Conservation (phyloP, 768 basidiomycete species). For the Rickenella mellea region DNA sequence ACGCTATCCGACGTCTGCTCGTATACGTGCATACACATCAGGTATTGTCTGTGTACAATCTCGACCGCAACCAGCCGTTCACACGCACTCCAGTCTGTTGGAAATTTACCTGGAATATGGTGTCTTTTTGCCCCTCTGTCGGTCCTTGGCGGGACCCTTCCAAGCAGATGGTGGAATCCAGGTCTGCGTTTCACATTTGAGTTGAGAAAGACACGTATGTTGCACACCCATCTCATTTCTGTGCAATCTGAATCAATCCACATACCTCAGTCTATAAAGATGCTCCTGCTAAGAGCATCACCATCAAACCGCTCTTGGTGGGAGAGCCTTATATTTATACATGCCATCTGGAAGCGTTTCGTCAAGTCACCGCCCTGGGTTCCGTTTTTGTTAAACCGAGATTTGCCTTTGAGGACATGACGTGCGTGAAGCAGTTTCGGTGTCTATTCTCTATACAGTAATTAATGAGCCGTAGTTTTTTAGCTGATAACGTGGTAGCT, state of each 20-base stretch:
- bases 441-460: not conserved
- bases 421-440: not conserved
- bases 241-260: not conserved
- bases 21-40: no score
- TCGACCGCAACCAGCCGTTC: no score
- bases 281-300: not conserved
- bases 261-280: not conserved
- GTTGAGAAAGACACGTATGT: not conserved
- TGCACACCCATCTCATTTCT: not conserved
- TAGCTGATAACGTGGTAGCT: constrained; percentile 37
- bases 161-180: not conserved
- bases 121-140: no score
- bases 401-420: not conserved
- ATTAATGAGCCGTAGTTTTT: constrained; percentile 12
- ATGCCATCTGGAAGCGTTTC: not conserved
- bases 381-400: not conserved
- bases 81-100: no score
- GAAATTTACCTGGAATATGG: no score
- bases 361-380: not conserved
- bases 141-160: not conserved
- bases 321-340: not conserved
- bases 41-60: no score
- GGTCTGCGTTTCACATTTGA: not conserved
- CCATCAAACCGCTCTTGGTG: not conserved
- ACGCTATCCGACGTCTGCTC: no score